Base-by-base conservation (phyloP, 1,284 basidiomycete species). In the Trametes polyzona region DNA sequence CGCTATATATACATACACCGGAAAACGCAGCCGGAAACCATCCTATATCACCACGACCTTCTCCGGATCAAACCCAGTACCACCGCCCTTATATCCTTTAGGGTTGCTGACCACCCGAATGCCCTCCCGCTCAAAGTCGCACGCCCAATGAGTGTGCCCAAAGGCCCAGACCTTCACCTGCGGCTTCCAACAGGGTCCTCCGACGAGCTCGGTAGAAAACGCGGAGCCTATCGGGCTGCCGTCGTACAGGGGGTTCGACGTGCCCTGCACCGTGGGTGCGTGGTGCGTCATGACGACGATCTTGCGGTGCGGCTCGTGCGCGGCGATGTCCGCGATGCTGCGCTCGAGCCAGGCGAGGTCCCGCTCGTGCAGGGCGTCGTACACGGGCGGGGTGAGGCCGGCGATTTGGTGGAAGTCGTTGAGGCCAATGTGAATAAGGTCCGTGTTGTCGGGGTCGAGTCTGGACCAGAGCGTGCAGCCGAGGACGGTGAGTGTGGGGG, bases 381-480 rank as follows among this genome's bases (percentile, higher is more conserved):
- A 74, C 4, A 59, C 59, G 4, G 53, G 60, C 1, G 68, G 66
- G 37, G 59, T 66, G 61, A 74, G 72, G 24, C 56, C 56, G 3
- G 62, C 52, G 51, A 76, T 74, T 9, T 63, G 64, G 16, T 61
- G 52, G 65, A 76, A 77, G 59, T 75, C 73, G 21, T 61, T 72
- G 1, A 75, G 58, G 21, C 61, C 51, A 47, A 58, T 58, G 2
- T 51, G 61, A 24, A 76, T 62, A 41, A 66, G 63, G 47, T 71
- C 66, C n/a, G 62, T 50, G 24, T 68, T 59, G 19, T 63, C 65
- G 0, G 66, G 64, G 43, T 73, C 63, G 21, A 75, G 65, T 3
- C 59, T 57, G 8, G 71, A 65, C 76, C 76, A 77, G n/a, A 77
- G 72, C 2, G 76, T 77, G 65, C 74, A 78, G 1, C 75, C 76